These are phyloP conservation scores for Phaseolus lunatus DNA, from an alignment of 306 rosid genomes.

Conservation along the genomic window DNA sequence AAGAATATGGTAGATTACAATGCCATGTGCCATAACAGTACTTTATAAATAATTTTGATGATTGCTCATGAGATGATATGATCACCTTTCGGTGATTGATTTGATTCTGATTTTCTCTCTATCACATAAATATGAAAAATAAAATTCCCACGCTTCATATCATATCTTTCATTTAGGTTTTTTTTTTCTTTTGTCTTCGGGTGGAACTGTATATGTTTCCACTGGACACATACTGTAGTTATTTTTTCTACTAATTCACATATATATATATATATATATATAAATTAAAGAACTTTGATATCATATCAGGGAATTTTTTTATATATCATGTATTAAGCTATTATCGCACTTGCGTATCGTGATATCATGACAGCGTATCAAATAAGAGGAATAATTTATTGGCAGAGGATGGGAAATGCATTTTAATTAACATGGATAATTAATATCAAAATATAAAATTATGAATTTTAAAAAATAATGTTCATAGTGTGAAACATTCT, in stretches of 20 bases:
- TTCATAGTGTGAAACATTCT: no score
- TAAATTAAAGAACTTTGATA: no score
- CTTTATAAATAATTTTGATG: neutral
- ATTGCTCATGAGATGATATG: neutral
- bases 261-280: no score
- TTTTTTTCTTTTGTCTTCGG: neutral
- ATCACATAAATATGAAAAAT: neutral
- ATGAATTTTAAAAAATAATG: no score
- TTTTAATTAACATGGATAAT: neutral
- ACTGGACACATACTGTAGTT: neutral
- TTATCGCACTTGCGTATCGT: neutral
- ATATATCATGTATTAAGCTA: neutral
- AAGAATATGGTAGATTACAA: neutral
- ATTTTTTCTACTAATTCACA: no score
- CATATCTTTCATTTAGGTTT: neutral
- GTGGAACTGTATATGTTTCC: neutral
- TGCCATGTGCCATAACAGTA: neutral
- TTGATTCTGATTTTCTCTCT: slow-evolving; percentile 10
- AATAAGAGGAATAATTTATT: neutral
- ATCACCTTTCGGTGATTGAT: slow-evolving; percentile 15
- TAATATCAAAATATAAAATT: neutral
- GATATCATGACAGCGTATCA: neutral
- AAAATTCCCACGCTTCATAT: neutral
- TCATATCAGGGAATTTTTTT: no score
- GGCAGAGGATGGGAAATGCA: neutral